Base-by-base conservation (phyloP, 1,284 basidiomycete species). In the Cutaneotrichosporon sp. region DNA sequence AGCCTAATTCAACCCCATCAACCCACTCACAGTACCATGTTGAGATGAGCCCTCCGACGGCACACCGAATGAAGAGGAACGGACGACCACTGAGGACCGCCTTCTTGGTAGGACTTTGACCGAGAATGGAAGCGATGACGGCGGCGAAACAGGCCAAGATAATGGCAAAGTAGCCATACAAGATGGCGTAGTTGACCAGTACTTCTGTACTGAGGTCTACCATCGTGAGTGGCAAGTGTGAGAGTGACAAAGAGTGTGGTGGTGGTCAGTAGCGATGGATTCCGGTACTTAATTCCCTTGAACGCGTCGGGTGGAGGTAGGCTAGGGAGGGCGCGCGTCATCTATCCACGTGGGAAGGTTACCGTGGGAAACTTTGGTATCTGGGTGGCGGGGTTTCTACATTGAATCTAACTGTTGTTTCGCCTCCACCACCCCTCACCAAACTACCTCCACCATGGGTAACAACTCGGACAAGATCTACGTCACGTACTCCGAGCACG, bases 11-110 rank as follows among this genome's bases (percentile, higher is more conserved):
- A 5, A 2, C 10, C 40, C 40, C 47, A 18, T 47, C 49, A 21
- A 21, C 42, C 21, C 8, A 83, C 86, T 81, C 70, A 88, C 87
- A 87, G 63, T 82, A 86, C 87, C 87, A 88, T n/a, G 87, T 88
- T 69, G 72, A 75, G 11, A 75, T 30, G 4, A 78, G 62, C 1
- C 72, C 75, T 11, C 70, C 76, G 5, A 77, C 7, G n/a, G 70
- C 76, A 7, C 68, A 65, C 1, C 78, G 65, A 18, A 78, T 60
- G 63, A 76, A 80, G 52, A 74, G 67, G 71, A 77, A 78, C 22
- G 77, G 70, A 52, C 68, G 66, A 10, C 73, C 70, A 18, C 64
- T 62, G 21, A 76, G 63, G 9, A 75, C 61, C 38, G 61, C 63
- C 8, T 52, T 47, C 42, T 69, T 16, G 51, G 49, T 46, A 63